Base-by-base conservation (phyloP, 2,329 filamentous ascomycete genomes). In the Rhinocladiella mackenziei region DNA sequence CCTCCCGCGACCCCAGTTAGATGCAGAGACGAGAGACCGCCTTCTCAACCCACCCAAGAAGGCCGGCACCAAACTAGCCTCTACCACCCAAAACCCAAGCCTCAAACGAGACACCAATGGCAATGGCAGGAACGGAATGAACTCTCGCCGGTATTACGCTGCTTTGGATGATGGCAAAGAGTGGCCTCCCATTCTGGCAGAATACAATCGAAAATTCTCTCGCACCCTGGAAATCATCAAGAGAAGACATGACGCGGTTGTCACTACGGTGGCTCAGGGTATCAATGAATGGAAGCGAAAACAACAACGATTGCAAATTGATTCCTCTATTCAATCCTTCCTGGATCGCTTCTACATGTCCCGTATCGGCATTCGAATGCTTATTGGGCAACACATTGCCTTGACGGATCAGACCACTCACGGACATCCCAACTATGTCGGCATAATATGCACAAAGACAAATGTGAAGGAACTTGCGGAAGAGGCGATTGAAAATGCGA, bases 321-420 rank as follows among this genome's bases (percentile, higher is more conserved):
- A 97, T 69, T 84, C 89, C 64, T 53, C 89, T 58, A 96, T 98
- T 48, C 92, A 98, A 66, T 84, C 88, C 43, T 98, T 98, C 73
- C 80, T 98, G 55, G 92, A 98, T 70, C 86, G 92, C 48, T 98
- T 98, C 70, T 98, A 98, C 75, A 98, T 98, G 92, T 96, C 89
- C 32, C 87, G 92, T 52, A 98, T 98, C 61, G 92, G 92, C 55
- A 98, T 98, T 58, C 86, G 92, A 58, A 98, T 98, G 92, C 81
- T 98, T 38, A 96, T 98, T 59, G 92, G 92, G 40, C 92, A 98
- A 66, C 92, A 98, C 72, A 95, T 98, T 60, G 92, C 92, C 48
- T 75, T 98, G 47, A 95, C 89, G 4, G 91, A 97, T 65, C 89
- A 97, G 69, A 86, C 83, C 59, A 84, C 92, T 58, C 82, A 89